Evolutionary conservation across 2,329 filamentous ascomycete species (phyloP).

Genomic region (Emergomyces pasteurianus): DNA sequence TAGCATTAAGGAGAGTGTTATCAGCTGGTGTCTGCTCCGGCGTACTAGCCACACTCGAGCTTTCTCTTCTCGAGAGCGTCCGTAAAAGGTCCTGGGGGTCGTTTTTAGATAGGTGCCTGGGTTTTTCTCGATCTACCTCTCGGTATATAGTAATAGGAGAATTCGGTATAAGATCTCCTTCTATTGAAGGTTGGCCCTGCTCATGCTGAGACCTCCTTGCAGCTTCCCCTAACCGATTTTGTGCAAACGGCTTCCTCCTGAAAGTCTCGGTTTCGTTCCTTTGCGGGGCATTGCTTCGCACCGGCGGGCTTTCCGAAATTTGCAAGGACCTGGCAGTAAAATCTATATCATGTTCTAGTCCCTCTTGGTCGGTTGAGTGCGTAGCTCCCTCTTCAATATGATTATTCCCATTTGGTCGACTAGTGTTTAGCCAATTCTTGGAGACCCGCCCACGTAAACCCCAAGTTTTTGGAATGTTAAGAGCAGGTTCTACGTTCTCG

Average conservation of each 20-base stretch:
- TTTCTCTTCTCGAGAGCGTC: slow-evolving; percentile 29
- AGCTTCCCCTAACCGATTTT: slow-evolving; percentile 11
- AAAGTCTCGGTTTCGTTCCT: slow-evolving; percentile 16
- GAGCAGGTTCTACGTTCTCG: slow-evolving; percentile 16
- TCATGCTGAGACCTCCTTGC: slow-evolving; percentile 8
- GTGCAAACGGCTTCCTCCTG: slow-evolving; percentile 11
- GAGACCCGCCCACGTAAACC: slow-evolving; percentile 21
- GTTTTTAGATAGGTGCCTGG: slow-evolving; percentile 18
- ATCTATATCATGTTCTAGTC: slow-evolving; percentile 16
- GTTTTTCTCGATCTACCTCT: slow-evolving; percentile 19
- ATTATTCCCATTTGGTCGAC: slow-evolving; percentile 12
- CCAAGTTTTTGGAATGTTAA: slow-evolving; percentile 30
- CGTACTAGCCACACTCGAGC: slow-evolving; percentile 22
- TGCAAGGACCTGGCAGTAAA: slow-evolving; percentile 19
- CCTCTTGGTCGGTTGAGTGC: slow-evolving; percentile 10
- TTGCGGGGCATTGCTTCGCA: slow-evolving; percentile 14
- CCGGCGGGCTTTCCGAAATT: slow-evolving; percentile 21
- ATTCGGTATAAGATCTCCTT: slow-evolving; percentile 24
- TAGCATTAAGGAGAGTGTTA: slow-evolving; percentile 24
- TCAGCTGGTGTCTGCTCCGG: slow-evolving; percentile 24
- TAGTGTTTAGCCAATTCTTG: slow-evolving; percentile 26
- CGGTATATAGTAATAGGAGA: slow-evolving; percentile 29
- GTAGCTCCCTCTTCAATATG: slow-evolving; percentile 9
- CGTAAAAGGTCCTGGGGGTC: slow-evolving; percentile 33
- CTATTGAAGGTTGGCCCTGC: slow-evolving; percentile 8